These are phyloP conservation scores for Nicotiana obtusifolia DNA, from an alignment of 257 asterid genomes.

Conservation along the genomic window DNA sequence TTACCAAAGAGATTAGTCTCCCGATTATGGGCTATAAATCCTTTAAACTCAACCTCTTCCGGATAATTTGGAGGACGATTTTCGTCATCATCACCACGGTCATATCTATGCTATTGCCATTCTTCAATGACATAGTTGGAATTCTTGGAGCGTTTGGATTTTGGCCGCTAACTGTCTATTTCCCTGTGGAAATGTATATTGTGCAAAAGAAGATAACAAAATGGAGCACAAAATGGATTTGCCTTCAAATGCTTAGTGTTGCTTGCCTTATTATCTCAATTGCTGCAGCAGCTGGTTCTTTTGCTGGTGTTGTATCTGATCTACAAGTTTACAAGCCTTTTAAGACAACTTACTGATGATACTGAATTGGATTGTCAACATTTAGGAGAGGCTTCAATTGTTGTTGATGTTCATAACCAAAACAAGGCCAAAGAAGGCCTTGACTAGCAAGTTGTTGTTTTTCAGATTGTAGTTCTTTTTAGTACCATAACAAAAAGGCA, in stretches of 20 bases:
- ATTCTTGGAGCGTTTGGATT: conserved; percentile 81
- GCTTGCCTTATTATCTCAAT: conserved; percentile 59
- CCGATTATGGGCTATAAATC: conserved; percentile 41
- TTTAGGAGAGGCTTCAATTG: conserved; percentile 10
- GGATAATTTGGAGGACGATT: conserved; percentile 60
- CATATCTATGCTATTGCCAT: conserved; percentile 71
- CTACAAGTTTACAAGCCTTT: conserved; percentile 65
- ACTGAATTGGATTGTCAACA: neutral
- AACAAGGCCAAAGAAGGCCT: conserved; percentile 7
- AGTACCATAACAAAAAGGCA: neutral
- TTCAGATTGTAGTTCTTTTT: neutral
- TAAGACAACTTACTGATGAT: conserved; percentile 30
- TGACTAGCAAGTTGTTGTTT: neutral
- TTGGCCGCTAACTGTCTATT: conserved; percentile 88
- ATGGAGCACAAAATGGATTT: conserved; percentile 67
- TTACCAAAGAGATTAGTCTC: conserved; percentile 39
- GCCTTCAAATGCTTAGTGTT: conserved; percentile 45
- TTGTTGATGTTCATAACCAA: conserved; percentile 23
- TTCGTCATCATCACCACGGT: conserved; percentile 66
- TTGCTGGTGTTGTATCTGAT: conserved; percentile 66
- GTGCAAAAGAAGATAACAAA: conserved; percentile 52
- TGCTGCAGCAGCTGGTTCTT: conserved; percentile 64
- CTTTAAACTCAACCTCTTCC: conserved; percentile 43
- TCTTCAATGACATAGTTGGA: conserved; percentile 79
- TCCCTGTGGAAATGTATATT: conserved; percentile 88